Evolutionary conservation across 225 moss, liverwort and hornwort species (phyloP).

Genomic region (Marchantia paleacea): DNA sequence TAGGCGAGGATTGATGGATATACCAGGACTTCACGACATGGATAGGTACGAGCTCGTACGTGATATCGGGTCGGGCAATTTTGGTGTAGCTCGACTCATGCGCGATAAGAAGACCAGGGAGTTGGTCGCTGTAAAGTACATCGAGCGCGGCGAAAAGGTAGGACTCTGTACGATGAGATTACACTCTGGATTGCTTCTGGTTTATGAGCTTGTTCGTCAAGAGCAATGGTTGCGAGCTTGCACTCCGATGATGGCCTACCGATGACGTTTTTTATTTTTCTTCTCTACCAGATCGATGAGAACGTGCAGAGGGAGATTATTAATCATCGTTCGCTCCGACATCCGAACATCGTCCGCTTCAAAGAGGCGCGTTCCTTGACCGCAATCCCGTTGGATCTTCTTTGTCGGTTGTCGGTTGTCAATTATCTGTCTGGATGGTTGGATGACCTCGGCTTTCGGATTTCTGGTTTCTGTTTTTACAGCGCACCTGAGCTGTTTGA

Average conservation of each 20-base stretch:
- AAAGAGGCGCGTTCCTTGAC: constrained; percentile 30
- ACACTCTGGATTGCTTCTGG: neutral
- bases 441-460: too few species aligned
- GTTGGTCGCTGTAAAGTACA: constrained; percentile 55
- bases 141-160: constrained; percentile 56
- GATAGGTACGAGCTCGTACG: constrained; percentile 51
- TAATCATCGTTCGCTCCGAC: constrained; percentile 47
- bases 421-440: too few species aligned
- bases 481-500: neutral
- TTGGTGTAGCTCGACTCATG: constrained; percentile 54
- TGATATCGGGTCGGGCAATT: constrained; percentile 50
- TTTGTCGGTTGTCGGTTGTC: neutral
- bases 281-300: constrained; percentile 47
- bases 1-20: constrained; percentile 20
- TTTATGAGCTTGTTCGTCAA: neutral
- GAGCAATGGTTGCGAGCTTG: neutral
- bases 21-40: constrained; percentile 39
- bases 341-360: constrained; percentile 53
- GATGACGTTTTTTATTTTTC: neutral
- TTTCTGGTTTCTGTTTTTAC: too few species aligned
- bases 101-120: constrained; percentile 53
- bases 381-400: neutral
- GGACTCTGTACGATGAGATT: neutral
- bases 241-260: constrained; percentile 9
- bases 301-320: constrained; percentile 54